Percentiles rank a stretch among this genome's conserved stretches.
These are phyloP conservation scores for Botrytis cinerea DNA, from an alignment of 2,329 filamentous ascomycete genomes.

Conservation along the genomic window DNA sequence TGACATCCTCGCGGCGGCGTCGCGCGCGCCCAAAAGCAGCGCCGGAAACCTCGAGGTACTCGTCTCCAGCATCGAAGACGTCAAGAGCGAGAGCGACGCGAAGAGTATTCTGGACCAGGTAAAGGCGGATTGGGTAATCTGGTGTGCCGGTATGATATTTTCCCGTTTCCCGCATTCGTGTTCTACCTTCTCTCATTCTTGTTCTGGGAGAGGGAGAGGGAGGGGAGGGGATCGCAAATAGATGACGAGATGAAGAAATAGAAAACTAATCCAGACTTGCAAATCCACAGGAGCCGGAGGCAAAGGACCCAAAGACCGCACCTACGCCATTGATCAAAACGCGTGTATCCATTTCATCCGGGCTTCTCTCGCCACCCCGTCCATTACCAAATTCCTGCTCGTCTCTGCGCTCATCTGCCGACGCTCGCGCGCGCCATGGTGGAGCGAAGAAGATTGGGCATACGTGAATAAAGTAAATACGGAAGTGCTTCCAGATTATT, in stretches of 20 bases:
- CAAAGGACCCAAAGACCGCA: conserved; percentile 58
- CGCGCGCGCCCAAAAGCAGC: conserved; percentile 37
- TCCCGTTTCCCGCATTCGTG: not conserved
- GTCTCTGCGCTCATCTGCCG: conserved; percentile 63
- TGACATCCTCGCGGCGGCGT: conserved; percentile 57
- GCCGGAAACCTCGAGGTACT: conserved; percentile 68
- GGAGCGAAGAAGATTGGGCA: conserved; percentile 52
- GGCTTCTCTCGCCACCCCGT: conserved; percentile 55
- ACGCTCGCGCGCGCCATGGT: conserved; percentile 55
- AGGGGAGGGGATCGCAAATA: too few relatives aligned
- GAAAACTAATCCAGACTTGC: not conserved
- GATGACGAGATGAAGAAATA: not conserved
- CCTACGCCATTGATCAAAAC: conserved; percentile 61
- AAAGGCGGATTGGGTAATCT: conserved; percentile 66
- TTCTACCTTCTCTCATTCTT: not conserved
- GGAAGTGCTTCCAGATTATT: conserved; percentile 54
- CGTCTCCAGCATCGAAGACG: conserved; percentile 69
- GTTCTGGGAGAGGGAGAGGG: too few relatives aligned
- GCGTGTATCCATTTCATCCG: conserved; percentile 64
- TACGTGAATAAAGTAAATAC: conserved; percentile 45
- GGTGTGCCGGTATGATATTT: conserved; percentile 59
- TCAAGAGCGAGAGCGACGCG: conserved; percentile 64
- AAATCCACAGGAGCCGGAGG: conserved; percentile 54
- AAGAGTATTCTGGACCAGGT: conserved; percentile 61
- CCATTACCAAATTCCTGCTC: conserved; percentile 63